Base-by-base conservation (phyloP, 225 moss, liverwort and hornwort species). In the Physcomitrium patens region DNA sequence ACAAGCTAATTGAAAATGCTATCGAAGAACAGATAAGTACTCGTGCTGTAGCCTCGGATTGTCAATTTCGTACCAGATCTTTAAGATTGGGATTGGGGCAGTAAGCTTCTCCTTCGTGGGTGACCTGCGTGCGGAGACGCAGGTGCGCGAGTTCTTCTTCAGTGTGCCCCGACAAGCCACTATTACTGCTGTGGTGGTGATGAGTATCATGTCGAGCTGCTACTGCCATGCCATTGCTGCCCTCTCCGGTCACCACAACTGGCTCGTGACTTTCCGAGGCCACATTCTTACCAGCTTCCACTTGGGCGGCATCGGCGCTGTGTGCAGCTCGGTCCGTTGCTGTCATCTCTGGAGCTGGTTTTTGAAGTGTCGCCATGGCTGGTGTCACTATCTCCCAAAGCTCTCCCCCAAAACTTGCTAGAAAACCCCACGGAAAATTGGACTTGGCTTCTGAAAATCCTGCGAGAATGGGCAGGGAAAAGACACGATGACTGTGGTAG, bases 91-190 rank as follows among this genome's bases (percentile, higher is more conserved):
- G 83, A 43, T 79, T 79, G 8, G 83, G 83, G 37, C 83, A 79
- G 12, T 79, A 83, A 0, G 83, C 83, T 12, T 83, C 83, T 63
- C 83, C 79, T 63, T 83, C 83, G 50, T 76, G 76, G 7, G 83
- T 83, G 63, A 83, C 23, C 0, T 76, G 67, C 19, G 83, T 24
- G 44, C 76, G 72, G 3, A 55, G 68, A 44, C 83, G 83, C 58
- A 83, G 43, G 41, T 63, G 72, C 4, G 79, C 76, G 6, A 76
- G 13, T 55, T 83, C 83, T 15, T 72, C 79, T 41, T 79, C 83
- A 0, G 83, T 83, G 23, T 73, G 79, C n/a, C 72, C 79, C 59
- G 73, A 20, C 8, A 68, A 47, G 3, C 83, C 83, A 62, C 56
- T 72, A 1, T 52, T 22, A 56, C 56, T 72, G 3, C 59, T 22